Evolutionary conservation across 139 green algal species (phyloP).

Genomic region (Eudorina sp.): DNA sequence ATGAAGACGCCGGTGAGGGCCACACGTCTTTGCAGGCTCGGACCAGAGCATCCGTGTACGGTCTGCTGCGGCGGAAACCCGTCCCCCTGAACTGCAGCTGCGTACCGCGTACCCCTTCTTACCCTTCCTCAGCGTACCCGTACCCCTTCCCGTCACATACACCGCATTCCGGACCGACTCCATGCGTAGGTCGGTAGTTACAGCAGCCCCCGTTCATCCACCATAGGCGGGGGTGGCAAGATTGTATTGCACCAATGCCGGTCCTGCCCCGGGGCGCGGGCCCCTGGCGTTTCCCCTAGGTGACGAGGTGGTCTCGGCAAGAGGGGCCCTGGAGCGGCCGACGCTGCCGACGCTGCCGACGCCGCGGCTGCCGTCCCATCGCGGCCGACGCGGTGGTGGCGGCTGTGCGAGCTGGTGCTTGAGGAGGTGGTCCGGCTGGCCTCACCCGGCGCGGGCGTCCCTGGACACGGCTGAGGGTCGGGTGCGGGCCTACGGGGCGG

Average conservation of each 20-base stretch:
- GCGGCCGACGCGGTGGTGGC: not conserved
- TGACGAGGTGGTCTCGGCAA: not conserved
- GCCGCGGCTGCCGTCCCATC: not conserved
- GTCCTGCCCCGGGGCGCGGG: too few relatives aligned
- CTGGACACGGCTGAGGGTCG: not conserved
- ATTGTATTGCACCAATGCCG: too few relatives aligned
- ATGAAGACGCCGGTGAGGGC: not conserved
- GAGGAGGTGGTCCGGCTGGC: constrained; percentile 17
- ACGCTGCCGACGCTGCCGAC: not conserved
- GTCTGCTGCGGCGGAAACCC: not conserved
- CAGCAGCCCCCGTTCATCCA: not conserved
- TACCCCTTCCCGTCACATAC: too few relatives aligned
- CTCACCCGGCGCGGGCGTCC: not conserved
- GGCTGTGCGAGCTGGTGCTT: constrained; percentile 30
- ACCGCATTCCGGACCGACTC: too few relatives aligned
- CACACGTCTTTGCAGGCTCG: not conserved
- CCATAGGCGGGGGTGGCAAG: too few relatives aligned
- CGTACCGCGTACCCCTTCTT: too few relatives aligned
- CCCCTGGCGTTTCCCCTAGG: too few relatives aligned
- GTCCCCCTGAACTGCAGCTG: too few relatives aligned
- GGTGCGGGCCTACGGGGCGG: not conserved
- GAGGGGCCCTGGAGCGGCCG: not conserved
- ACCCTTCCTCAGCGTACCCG: too few relatives aligned
- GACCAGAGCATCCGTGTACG: not conserved
- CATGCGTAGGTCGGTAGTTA: not conserved